Percentiles rank a stretch among this genome's conserved stretches.
Conservation (phyloP, 2,329 filamentous ascomycete species). For the Trichoderma sp. region DNA sequence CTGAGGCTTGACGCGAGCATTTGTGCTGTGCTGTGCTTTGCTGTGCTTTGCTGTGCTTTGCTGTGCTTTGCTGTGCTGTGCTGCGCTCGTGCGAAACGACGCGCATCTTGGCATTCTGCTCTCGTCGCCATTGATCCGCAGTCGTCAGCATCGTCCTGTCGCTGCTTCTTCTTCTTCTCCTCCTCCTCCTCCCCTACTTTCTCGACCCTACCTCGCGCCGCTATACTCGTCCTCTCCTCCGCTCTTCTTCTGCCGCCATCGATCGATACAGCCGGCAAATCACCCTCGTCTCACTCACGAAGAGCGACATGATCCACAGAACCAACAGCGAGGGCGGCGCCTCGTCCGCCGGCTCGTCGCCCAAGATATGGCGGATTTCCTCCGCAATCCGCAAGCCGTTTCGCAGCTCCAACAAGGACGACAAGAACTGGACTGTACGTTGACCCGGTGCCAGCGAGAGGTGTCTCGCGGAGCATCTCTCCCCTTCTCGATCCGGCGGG, state of each 20-base stretch:
- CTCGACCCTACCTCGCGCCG: neutral
- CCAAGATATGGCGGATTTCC: conserved; percentile 34
- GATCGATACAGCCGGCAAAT: neutral
- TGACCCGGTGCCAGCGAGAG: neutral
- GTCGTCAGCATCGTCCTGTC: too few species aligned
- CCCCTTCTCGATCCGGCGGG: neutral
- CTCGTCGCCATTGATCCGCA: too few species aligned
- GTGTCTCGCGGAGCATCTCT: neutral
- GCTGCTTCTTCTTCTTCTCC: neutral
- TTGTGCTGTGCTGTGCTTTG: neutral
- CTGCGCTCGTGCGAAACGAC: neutral
- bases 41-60: neutral
- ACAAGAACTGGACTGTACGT: conserved; percentile 31
- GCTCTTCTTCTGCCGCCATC: neutral
- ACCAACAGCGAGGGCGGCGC: conserved; percentile 37
- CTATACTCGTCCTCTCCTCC: neutral
- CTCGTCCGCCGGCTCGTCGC: conserved; percentile 27
- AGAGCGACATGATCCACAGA: conserved; percentile 38
- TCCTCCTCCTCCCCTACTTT: neutral
- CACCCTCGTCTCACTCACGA: neutral
- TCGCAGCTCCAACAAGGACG: conserved; percentile 32
- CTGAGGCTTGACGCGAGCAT: conserved; percentile 28
- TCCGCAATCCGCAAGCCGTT: conserved; percentile 33
- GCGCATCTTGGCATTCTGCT: neutral
- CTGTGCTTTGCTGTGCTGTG: neutral